Conservation (phyloP, 495 filamentous ascomycete genomes). For the Bathelium albidoporum region DNA sequence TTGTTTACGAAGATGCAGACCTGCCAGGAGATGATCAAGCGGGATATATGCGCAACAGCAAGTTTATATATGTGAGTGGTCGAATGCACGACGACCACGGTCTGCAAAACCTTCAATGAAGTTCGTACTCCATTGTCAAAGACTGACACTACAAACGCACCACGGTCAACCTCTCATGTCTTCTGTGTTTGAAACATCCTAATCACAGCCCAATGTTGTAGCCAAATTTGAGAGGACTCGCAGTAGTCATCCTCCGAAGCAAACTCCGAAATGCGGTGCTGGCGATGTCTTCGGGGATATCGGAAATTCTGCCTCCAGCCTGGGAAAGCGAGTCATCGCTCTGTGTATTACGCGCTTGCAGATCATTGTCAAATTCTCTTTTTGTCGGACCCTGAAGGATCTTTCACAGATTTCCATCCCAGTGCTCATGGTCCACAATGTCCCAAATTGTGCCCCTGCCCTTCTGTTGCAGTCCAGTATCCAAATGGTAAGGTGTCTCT, state of each 20-base stretch:
- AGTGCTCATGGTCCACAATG: not conserved
- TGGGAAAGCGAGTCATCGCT: not conserved
- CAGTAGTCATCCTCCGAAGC: not conserved
- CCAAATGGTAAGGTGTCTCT: not conserved
- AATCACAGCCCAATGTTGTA: too few species aligned
- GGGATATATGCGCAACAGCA: conserved; percentile 53
- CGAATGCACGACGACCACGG: too few species aligned
- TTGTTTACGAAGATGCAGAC: conserved; percentile 92
- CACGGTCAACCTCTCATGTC: too few species aligned
- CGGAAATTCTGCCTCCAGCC: not conserved
- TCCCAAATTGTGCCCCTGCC: not conserved
- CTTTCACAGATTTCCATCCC: not conserved
- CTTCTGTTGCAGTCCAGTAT: not conserved
- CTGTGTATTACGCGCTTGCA: not conserved
- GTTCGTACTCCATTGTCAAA: too few species aligned
- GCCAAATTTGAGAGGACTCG: not conserved
- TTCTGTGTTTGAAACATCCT: too few species aligned
- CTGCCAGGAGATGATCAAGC: conserved; percentile 92
- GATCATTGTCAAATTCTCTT: conserved; percentile 13
- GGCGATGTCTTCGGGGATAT: not conserved
- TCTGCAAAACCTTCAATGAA: too few species aligned
- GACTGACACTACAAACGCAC: too few species aligned
- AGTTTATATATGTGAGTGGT: conserved; percentile 21
- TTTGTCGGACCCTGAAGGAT: not conserved
- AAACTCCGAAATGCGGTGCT: not conserved